Percentiles rank a stretch among this genome's conserved stretches.
phyloP scores from a whole-genome alignment of 139 green algal genomes.

The Tetradesmus obliquus region DNA sequence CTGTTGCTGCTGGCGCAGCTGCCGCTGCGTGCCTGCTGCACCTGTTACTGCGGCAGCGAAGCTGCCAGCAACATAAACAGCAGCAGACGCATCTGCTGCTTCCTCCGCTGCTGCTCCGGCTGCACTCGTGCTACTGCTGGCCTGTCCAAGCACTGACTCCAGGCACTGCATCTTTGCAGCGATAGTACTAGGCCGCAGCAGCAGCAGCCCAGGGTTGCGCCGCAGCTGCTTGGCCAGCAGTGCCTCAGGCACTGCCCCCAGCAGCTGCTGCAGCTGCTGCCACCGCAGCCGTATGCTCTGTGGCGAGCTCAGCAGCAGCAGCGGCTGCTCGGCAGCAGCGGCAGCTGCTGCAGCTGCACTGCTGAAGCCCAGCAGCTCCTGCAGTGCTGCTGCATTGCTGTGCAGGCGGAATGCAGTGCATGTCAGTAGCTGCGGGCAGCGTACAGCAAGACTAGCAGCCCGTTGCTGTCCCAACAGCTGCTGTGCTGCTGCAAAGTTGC shows the following conservation, averaged over 20 bases:
- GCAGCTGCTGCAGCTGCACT: conserved; percentile 7
- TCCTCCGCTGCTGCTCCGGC: background rate
- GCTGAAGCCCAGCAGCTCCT: conserved; percentile 17
- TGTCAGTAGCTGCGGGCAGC: conserved; percentile 2
- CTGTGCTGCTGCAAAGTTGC: background rate
- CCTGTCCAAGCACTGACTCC: background rate
- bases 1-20: background rate
- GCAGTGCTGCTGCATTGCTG: background rate
- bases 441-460: background rate
- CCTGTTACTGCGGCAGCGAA: background rate
- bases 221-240: conserved; percentile 2
- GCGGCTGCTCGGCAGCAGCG: background rate
- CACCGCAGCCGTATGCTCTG: background rate
- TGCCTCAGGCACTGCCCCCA: background rate
- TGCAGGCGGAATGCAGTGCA: background rate
- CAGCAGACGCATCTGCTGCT: background rate
- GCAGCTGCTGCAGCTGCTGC: conserved; percentile 41
- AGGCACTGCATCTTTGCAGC: conserved; percentile 31
- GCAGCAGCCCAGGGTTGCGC: conserved; percentile 23
- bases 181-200: conserved; percentile 5
- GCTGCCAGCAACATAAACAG: background rate
- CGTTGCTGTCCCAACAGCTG: background rate
- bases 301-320: conserved; percentile 11
- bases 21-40: background rate
- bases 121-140: background rate